Evolutionary conservation across 768 basidiomycete genomes (phyloP).

Genomic region (Trametes coccinea): DNA sequence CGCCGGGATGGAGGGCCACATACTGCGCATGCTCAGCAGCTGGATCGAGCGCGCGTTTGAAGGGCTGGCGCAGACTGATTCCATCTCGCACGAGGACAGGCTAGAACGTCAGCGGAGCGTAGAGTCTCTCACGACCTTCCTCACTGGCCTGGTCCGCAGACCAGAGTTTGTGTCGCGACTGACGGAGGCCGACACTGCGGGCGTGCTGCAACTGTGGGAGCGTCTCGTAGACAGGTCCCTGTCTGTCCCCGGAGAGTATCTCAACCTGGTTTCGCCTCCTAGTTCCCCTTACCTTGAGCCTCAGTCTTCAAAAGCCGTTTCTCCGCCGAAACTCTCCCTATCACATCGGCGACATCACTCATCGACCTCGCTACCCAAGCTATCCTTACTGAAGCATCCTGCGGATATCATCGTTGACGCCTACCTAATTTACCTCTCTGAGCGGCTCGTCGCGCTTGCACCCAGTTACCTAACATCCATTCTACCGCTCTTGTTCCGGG

Average conservation of each 20-base stretch:
- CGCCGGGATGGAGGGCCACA: constrained; percentile 59
- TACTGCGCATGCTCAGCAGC: constrained; percentile 55
- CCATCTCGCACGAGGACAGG: constrained; percentile 39
- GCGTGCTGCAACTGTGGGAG: constrained; percentile 62
- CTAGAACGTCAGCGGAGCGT: constrained; percentile 66
- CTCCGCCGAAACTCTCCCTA: constrained; percentile 30
- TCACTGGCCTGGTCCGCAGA: constrained; percentile 51
- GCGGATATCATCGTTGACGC: constrained; percentile 64
- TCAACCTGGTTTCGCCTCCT: constrained; percentile 18
- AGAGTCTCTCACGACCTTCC: constrained; percentile 57
- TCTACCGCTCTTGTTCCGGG: constrained; percentile 73
- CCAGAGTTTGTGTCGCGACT: constrained; percentile 60
- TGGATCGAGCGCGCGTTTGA: constrained; percentile 73
- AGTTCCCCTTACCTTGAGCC: constrained; percentile 35
- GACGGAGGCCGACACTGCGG: constrained; percentile 55
- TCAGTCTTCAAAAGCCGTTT: constrained; percentile 29
- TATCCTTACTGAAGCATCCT: constrained; percentile 44
- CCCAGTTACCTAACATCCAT: constrained; percentile 54
- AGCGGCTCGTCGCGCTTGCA: constrained; percentile 60
- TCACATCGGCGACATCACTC: constrained; percentile 63
- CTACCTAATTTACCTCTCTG: constrained; percentile 64
- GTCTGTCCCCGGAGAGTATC: constrained; percentile 23
- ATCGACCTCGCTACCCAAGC: constrained; percentile 50
- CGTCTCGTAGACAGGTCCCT: constrained; percentile 57
- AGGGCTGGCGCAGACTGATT: constrained; percentile 39